Percentiles rank a stretch among this genome's conserved stretches.
Conservation (phyloP, 371 early-diverging fungal genomes). For the Coemansia sp. region DNA sequence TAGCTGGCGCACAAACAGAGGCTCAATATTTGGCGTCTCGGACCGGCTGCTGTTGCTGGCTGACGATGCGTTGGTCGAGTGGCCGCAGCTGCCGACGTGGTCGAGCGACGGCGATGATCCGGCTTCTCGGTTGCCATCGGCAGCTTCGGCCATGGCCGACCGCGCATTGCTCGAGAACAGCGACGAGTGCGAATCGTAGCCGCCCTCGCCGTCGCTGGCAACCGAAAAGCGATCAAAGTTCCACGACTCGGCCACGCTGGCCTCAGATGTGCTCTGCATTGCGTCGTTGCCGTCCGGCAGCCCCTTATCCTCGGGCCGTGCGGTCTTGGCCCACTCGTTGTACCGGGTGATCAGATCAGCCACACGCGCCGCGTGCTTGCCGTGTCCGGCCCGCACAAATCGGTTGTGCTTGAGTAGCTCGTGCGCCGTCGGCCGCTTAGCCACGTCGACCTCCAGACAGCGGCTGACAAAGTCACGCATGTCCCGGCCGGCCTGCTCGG, state of each 20-base stretch:
- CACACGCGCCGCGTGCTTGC: conserved; percentile 49
- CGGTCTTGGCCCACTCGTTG: conserved; percentile 43
- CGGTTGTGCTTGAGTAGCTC: conserved; percentile 56
- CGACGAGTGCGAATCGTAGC: conserved; percentile 46
- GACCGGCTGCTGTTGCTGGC: conserved; percentile 7
- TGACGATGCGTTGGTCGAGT: conserved; percentile 1
- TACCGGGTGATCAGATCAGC: conserved; percentile 47
- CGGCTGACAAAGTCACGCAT: conserved; percentile 87
- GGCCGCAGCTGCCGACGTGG: too few relatives aligned
- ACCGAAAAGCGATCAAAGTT: conserved; percentile 53
- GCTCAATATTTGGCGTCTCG: conserved; percentile 22
- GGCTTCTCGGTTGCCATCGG: not conserved
- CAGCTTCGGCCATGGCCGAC: conserved; percentile 14
- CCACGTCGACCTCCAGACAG: conserved; percentile 87
- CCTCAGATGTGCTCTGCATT: conserved; percentile 49
- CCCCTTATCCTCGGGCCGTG: conserved; percentile 33
- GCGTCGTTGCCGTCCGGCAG: conserved; percentile 42
- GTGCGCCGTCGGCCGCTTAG: conserved; percentile 57
- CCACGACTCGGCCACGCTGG: conserved; percentile 48
- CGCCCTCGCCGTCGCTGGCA: conserved; percentile 44
- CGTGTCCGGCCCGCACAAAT: conserved; percentile 64
- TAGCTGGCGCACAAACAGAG: conserved; percentile 46
- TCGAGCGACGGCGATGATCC: not conserved
- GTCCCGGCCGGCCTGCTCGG: conserved; percentile 60
- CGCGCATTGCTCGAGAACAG: conserved; percentile 37